phyloP scores from a whole-genome alignment of 768 basidiomycete species.

The Leccinellum rugosiceps region DNA sequence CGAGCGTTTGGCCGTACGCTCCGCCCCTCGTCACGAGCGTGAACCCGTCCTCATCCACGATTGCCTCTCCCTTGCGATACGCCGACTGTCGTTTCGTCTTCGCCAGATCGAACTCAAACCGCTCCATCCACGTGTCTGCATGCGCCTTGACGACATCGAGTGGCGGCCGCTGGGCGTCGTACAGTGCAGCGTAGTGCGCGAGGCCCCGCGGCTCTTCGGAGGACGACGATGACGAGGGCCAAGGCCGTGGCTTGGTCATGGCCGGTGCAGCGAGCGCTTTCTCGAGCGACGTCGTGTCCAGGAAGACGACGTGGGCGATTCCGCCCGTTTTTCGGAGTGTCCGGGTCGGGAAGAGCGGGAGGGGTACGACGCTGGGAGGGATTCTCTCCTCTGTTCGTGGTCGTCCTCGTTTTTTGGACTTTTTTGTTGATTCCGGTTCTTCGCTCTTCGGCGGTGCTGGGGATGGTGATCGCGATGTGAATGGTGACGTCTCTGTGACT shows the following conservation, averaged over 20 bases:
- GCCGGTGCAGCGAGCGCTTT: conserved; percentile 53
- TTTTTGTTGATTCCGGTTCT: conserved; percentile 20
- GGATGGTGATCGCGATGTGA: neutral
- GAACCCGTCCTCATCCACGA: conserved; percentile 94
- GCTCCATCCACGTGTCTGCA: conserved; percentile 73
- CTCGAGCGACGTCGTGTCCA: conserved; percentile 69
- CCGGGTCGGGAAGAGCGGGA: conserved; percentile 55
- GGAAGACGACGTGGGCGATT: conserved; percentile 67
- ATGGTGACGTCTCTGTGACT: neutral
- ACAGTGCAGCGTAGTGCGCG: conserved; percentile 63
- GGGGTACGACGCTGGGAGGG: conserved; percentile 54
- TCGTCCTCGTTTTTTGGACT: conserved; percentile 31
- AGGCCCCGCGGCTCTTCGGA: conserved; percentile 64
- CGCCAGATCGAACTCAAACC: conserved; percentile 63
- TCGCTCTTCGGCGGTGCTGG: neutral
- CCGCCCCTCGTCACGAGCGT: conserved; percentile 92
- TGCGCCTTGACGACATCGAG: conserved; percentile 71
- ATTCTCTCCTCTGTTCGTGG: conserved; percentile 18
- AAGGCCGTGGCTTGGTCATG: conserved; percentile 36
- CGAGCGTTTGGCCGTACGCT: conserved; percentile 82
- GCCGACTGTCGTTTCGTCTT: conserved; percentile 59
- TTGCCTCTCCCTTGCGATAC: conserved; percentile 79
- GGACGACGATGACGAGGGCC: conserved; percentile 71
- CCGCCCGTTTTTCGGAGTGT: conserved; percentile 59
- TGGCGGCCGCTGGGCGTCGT: conserved; percentile 70